Percentiles rank a stretch among this genome's conserved stretches.
These are phyloP conservation scores for Ophiostoma piceae DNA, from an alignment of 2,329 filamentous ascomycete genomes.

Conservation along the genomic window DNA sequence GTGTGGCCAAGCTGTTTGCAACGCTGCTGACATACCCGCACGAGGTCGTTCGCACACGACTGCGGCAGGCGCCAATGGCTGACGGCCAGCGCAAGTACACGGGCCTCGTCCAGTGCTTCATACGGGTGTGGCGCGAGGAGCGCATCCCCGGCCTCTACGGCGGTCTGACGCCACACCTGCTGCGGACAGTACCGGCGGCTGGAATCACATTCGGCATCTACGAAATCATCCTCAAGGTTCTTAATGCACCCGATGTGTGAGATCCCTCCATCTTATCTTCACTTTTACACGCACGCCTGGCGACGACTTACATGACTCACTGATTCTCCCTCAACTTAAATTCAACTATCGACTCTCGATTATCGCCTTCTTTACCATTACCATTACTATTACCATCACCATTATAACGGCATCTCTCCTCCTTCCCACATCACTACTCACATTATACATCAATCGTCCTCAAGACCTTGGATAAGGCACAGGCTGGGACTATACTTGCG, in stretches of 20 bases:
- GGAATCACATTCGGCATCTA: conserved; percentile 97
- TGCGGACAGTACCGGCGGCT: conserved; percentile 84
- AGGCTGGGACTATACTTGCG: background rate
- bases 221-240: conserved; percentile 36
- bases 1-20: conserved; percentile 78
- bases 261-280: no score
- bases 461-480: background rate
- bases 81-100: conserved; percentile 76
- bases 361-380: background rate
- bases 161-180: conserved; percentile 83
- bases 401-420: background rate
- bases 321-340: background rate
- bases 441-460: background rate
- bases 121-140: conserved; percentile 80
- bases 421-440: background rate
- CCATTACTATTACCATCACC: background rate
- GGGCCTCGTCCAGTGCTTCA: conserved; percentile 82
- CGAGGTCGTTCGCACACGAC: conserved; percentile 79
- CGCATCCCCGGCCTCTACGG: conserved; percentile 82
- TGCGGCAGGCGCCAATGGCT: conserved; percentile 75
- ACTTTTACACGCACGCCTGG: background rate
- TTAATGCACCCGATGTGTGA: conserved; percentile 24
- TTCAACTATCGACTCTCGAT: background rate
- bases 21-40: conserved; percentile 86
- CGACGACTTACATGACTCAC: conserved; percentile 13